Percentiles rank a stretch among this genome's conserved stretches.
These are phyloP conservation scores for Aspergillus quadricinctus DNA, from an alignment of 2,329 filamentous ascomycete genomes.

Conservation along the genomic window DNA sequence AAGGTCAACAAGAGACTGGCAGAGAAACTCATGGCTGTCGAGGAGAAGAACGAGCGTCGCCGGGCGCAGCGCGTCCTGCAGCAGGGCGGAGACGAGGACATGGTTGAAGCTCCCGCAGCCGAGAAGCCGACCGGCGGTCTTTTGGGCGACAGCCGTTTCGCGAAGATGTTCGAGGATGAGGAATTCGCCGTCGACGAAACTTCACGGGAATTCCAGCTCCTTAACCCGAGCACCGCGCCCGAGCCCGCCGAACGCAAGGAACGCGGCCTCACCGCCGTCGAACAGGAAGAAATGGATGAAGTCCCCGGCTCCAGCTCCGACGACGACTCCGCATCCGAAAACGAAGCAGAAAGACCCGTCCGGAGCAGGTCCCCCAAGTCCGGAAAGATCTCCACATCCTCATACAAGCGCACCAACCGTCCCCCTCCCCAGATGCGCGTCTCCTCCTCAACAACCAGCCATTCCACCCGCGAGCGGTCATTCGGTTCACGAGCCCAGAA, in stretches of 20 bases:
- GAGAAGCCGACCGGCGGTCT: constrained; percentile 53
- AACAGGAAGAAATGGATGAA: constrained; percentile 56
- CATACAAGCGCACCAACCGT: constrained; percentile 52
- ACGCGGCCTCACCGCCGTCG: constrained; percentile 57
- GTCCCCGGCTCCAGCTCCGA: constrained; percentile 41
- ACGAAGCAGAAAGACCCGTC: constrained; percentile 23
- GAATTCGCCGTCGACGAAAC: constrained; percentile 90
- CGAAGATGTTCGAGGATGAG: constrained; percentile 82
- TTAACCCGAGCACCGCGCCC: constrained; percentile 77
- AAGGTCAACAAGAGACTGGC: constrained; percentile 78
- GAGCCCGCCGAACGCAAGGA: constrained; percentile 31
- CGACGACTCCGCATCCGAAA: constrained; percentile 32
- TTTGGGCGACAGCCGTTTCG: constrained; percentile 82
- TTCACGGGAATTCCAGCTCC: constrained; percentile 76
- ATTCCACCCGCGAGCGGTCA: constrained; percentile 48
- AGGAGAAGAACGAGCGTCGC: constrained; percentile 52
- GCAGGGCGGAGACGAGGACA: constrained; percentile 53
- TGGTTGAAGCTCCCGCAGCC: constrained; percentile 23
- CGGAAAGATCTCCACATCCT: constrained; percentile 49
- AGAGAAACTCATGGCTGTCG: constrained; percentile 57
- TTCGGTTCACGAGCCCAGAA: constrained; percentile 55
- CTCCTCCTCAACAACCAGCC: constrained; percentile 47
- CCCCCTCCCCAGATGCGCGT: constrained; percentile 54
- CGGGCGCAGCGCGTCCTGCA: constrained; percentile 46
- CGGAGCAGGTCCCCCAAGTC: constrained; percentile 27